Evolutionary conservation across 164 flowering plant species (phyloP), one percentile per base, ranked within the genome.

Genomic region (Kingdonia uniflora): DNA sequence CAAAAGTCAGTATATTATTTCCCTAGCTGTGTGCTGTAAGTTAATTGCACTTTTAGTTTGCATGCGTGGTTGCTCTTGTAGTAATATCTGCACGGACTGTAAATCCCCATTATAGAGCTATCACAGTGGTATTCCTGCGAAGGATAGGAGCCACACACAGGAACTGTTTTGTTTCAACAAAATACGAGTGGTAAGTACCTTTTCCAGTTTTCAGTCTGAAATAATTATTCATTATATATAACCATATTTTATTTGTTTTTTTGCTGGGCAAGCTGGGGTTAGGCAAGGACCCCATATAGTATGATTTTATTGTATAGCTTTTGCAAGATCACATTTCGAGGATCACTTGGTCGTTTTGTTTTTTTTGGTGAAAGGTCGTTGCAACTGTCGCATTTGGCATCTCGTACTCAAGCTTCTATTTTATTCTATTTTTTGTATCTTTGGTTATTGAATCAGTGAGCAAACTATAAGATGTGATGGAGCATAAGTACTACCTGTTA

Each of bases 341-440:
- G 35, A 29, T 29, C 35, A 29, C 35, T 29, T 29, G 8, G 6
- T 29, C 6, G 35, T 13, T 42, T 19, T n/a, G 11, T 49, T 50
- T 51, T 47, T 53, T 51, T 41, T 48, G 16, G 14, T 65, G 56
- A 38, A 72, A 92, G 99, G 87, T 94, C 65, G 97, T 94, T 65
- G 97, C 97, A 58, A 94, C 99, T 57, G 97, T 94, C 68, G 99
- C 99, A 65, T 94, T 94, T 64, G 99, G 99, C 56, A 94, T 94
- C 49, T 52, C 44, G n/a, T 25, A 23, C 40, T 56, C 35, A 29
- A 29, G 8, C 35, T 29, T 29, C 8, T 29, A 29, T 29, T 29
- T 29, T 8, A 29, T 29, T 29, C 8, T 29, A n/a, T n/a, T n/a
- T n/a, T 29, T 29, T 29, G 4, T 8, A 4, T 29, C 8, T 29